Conservation (phyloP, 331 rosid genomes). For the Prunus yedoensis region DNA sequence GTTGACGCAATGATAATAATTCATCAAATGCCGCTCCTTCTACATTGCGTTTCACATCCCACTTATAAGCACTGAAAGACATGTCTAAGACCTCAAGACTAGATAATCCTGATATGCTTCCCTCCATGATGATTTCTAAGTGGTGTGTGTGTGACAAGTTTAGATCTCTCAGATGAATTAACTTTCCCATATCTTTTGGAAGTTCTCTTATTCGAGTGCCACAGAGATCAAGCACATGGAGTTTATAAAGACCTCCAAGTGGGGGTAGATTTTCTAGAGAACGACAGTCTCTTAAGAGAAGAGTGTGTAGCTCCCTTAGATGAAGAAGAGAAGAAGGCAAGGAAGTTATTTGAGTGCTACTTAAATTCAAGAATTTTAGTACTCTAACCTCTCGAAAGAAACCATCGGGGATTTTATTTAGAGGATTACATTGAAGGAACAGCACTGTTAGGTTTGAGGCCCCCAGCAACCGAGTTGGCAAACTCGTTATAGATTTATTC, state of each 20-base stretch:
- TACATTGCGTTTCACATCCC: conserved; percentile 21
- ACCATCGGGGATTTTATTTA: conserved; percentile 6
- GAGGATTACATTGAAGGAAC: conserved; percentile 14
- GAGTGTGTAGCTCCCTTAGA: conserved; percentile 21
- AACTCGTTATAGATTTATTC: conserved; percentile 6
- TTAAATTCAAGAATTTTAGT: conserved; percentile 17
- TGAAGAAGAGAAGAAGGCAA: conserved; percentile 28
- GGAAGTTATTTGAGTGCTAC: conserved; percentile 9
- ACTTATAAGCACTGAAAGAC: conserved; percentile 22
- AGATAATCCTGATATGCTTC: conserved; percentile 17
- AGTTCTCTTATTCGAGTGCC: conserved; percentile 19
- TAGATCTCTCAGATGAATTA: conserved; percentile 15
- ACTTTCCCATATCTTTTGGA: conserved; percentile 16
- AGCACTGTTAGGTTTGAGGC: conserved; percentile 6
- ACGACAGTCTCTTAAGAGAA: conserved; percentile 10
- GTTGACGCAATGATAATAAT: neutral
- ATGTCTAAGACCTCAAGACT: conserved; percentile 26
- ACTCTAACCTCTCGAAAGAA: conserved; percentile 7
- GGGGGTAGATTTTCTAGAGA: conserved; percentile 12
- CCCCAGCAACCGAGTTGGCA: conserved; percentile 3
- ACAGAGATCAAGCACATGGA: conserved; percentile 23
- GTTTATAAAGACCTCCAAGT: conserved; percentile 14
- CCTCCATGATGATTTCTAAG: conserved; percentile 14
- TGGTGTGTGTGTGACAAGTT: conserved; percentile 12
- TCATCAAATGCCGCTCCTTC: conserved; percentile 25